Evolutionary conservation across 805 yeast species (phyloP).

Genomic region (Wickerhamomyces rabaulensis): DNA sequence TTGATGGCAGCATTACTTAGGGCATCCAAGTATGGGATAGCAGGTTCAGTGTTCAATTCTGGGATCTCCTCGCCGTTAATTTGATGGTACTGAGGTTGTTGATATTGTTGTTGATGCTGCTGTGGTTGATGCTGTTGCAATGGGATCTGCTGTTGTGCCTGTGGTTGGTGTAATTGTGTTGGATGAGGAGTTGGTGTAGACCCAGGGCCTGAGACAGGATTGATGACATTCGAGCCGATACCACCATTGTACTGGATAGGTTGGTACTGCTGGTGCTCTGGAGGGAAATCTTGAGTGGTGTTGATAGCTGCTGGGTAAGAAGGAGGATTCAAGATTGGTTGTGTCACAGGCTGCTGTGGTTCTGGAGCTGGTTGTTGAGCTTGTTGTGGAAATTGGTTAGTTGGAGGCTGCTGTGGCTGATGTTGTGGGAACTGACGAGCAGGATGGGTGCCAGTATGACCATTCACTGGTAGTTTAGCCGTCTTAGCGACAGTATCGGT

Average conservation of each 20-base stretch:
- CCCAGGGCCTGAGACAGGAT: background rate
- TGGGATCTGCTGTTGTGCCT: background rate
- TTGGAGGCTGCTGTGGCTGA: slow-evolving; percentile 2
- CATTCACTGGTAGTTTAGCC: background rate
- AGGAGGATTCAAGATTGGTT: background rate
- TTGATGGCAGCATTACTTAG: slow-evolving; percentile 21
- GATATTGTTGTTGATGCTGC: background rate
- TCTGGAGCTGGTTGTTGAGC: background rate
- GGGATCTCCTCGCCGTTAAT: background rate
- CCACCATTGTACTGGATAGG: background rate
- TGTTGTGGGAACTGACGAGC: background rate
- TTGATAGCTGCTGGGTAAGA: background rate
- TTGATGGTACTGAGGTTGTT: background rate
- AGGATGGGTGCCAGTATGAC: background rate
- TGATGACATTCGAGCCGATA: background rate
- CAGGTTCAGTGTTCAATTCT: slow-evolving; percentile 3
- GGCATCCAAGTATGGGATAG: slow-evolving; percentile 16
- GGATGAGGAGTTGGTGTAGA: background rate
- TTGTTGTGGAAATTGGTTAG: background rate
- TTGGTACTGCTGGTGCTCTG: background rate
- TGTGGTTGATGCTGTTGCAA: background rate
- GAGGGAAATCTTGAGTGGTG: background rate
- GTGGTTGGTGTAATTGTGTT: background rate
- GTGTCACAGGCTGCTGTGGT: background rate
- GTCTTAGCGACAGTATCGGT: slow-evolving; percentile 12